Base-by-base conservation (phyloP, 2,329 filamentous ascomycete genomes). In the Tolypocladium paradoxum region DNA sequence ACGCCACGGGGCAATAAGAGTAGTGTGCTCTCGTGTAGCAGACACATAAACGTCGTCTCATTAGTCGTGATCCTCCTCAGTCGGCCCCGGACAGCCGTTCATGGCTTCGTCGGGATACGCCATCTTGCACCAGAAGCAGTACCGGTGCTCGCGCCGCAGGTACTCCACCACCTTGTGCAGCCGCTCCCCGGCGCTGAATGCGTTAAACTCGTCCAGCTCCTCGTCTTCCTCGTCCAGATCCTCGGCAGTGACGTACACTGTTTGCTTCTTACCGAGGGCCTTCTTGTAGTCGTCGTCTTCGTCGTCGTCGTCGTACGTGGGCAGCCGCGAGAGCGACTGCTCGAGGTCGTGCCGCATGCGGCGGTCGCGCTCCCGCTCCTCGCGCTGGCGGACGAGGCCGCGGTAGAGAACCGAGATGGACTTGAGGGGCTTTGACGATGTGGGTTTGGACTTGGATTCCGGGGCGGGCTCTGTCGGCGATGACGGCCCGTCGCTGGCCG, bases 81-180 rank as follows among this genome's bases (percentile, higher is more conserved):
- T 87, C 36, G 85, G 53, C 1, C 93, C 93, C 0, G 93, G 92
- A 74, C 93, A 99, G 0, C 88, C 91, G 14, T 93, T 89, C 85
- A 96, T 84, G 36, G 73, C 70, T 36, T 73, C 73, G 63, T 90
- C 83, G 0, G 83, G 79, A 66, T 96, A 99, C 51, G 75, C 75
- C 68, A 79, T 87, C 68, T 96, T 97, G 71, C 93, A 99, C 88
- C 91, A 99, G 66, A 96, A 96, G 72, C 93, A 99, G 66, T 99
- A 99, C 46, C 76, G 70, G 63, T 90, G 82, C 63, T 79, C 79
- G 49, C 82, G 74, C 37, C 93, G 79, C 52, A 99, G 68, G 68
- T 88, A 84, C 20, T 72, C 67, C 11, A 96, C 77, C 16, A 95
- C 68, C 60, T 75, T 81, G 9, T 74, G 71, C 56, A 97, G 70